Evolutionary conservation across 208 protist genomes (phyloP), one percentile per base, ranked within the genome.

Genomic region (Acanthamoeba culbertsoni): DNA sequence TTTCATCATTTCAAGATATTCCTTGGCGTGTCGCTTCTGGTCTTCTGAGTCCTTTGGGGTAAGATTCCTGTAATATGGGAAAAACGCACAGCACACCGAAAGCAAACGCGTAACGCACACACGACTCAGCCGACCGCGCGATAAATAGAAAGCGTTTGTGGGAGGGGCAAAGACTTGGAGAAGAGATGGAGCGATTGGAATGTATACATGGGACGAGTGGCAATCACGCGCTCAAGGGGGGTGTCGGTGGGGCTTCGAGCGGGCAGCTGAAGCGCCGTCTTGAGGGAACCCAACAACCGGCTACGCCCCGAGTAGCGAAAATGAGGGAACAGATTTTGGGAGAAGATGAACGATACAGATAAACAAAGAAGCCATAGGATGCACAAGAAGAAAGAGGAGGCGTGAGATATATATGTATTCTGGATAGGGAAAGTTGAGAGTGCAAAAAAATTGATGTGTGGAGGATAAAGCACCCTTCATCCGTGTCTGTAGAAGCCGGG

Each of bases 1-100:
- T 31, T 63, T 55, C 20, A 89, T 28, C 79, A 89, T 89, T n/a
- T 89, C 79, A 18, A 65, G 35, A 33, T 89, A 89, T 23, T 89
- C 48, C 33, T 89, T 37, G 43, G 51, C 43, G 79, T 89, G 79
- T 10, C 71, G 71, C 71, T 33, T 23, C 71, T 82, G 71, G 33
- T 16, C 71, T 23, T 82, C 71, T 3, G 45, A 18, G 45, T 82
- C 71, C 71, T 82, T 82, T 55, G 71, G 71, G 1, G 40, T 7
- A 16, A 82, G 35, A 40, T 55, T 82, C 35, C 71, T 82, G 26
- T 26, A 55, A 48, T 48, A 82, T 3, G 6, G 35, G 40, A 82
- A 16, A 28, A 23, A 31, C 1, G 16, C 18, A 45, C 35, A 16
- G 40, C 35, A n/a, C 35, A 33, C 20, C 40, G 26, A 82, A 82